Evolutionary conservation across 2,329 filamentous ascomycete genomes (phyloP), one percentile per base, ranked within the genome.

Genomic region (Paraphoma chrysanthemicola): DNA sequence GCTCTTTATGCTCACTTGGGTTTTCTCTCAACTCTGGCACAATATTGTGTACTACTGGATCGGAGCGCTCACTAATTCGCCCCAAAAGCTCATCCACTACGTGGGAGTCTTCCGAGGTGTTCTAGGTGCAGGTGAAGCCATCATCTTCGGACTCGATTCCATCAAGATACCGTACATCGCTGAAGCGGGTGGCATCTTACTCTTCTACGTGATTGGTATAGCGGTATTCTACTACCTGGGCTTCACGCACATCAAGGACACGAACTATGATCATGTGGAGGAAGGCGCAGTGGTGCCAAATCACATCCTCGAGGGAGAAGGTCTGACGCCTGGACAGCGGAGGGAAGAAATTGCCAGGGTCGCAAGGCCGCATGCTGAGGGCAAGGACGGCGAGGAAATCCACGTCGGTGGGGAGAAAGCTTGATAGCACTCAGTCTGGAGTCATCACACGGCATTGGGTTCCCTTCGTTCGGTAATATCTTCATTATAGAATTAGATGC

Each of bases 11-110:
- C 53, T 72, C 44, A 72, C 56, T 23, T 72, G 70, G 70, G 68
- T 70, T 14, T 69, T 64, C 50, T 70, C 66, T 31, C 68, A 72
- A 59, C 56, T 73, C 4, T 73, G 69, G 69, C 69, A 73, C 54
- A 70, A 72, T 44, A 70, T 72, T 14, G 67, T 71, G 7, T 70
- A 71, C 58, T 73, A 72, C 57, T 73, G 64, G 66, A 70, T 72
- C 44, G 70, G 70, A n/a, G 67, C 68, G 3, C 50, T 72, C 29
- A 71, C 70, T 11, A 73, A 71, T 53, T 71, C 70, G 2, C 70
- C 70, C 2, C 68, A 71, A 46, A 73, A 72, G 46, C 63, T 72
- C 9, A 72, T 66, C 0, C 69, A 73, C 43, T 73, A 73, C 43
- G 68, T 72, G 17, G 70, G 70, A 36, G 59, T 72, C 36, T 73